Conservation (phyloP, 257 asterid species). For the Petrea volubilis region DNA sequence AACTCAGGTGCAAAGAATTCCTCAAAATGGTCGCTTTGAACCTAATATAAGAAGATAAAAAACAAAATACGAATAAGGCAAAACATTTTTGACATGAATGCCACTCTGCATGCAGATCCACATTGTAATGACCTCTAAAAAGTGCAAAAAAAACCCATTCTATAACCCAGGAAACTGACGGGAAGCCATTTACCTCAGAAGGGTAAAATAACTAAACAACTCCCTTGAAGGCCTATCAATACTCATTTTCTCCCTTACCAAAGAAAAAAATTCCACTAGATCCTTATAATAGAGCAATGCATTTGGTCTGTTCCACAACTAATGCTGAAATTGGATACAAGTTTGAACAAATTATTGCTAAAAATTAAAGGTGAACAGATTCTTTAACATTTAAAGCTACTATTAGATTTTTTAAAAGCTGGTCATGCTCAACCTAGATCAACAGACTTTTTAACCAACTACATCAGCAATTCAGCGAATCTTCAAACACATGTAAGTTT, state of each 20-base stretch:
- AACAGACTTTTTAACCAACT: not conserved
- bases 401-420: not conserved
- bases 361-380: not conserved
- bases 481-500: not conserved
- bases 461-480: not conserved
- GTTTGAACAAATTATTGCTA: not conserved
- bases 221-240: not conserved
- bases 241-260: not conserved
- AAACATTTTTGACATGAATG: not conserved
- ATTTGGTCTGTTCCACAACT: not conserved
- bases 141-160: not conserved
- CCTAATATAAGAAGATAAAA: conserved; percentile 44
- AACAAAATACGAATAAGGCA: not conserved
- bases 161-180: not conserved
- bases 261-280: not conserved
- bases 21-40: conserved; percentile 89
- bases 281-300: not conserved
- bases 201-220: not conserved
- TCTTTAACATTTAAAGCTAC: not conserved
- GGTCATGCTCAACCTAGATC: not conserved
- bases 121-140: not conserved
- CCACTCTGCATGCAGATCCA: not conserved
- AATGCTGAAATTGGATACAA: not conserved
- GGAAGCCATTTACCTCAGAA: not conserved
- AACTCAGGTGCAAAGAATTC: conserved; percentile 94